Evolutionary conservation across 768 basidiomycete genomes (phyloP), one percentile per base, ranked within the genome.

Genomic region (Kwoniella dendrophila): DNA sequence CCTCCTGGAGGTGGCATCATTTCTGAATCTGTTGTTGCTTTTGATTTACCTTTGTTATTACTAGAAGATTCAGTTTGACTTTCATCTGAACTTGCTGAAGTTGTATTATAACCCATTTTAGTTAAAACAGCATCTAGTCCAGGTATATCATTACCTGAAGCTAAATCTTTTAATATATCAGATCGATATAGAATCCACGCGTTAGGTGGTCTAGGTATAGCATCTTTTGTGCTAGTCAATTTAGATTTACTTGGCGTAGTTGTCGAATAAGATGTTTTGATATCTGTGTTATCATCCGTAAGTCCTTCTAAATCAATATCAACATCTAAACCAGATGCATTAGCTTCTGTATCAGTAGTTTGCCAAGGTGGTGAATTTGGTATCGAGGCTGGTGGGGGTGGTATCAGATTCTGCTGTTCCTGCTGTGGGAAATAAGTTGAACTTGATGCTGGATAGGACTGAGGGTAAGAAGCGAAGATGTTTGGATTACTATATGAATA

Each of bases 131-230:
- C 62, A n/a, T 69, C 71, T 22, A 74, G 61, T 5, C 65, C 64
- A 5, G 72, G 69, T 27, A 74, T 56, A 18, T 40, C 32, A 26
- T 71, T 66, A 4, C 70, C 70, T 1, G 63, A 64, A 20, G 62
- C 73, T 22, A 87, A 74, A 11, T 80, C 74, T 62, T 77, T 79
- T 43, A 85, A 80, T 71, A 84, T 85, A 63, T 85, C 83, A 2
- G 87, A 85, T 41, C 90, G 85, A 77, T 88, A 92, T 16, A 91
- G 66, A 61, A 92, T 91, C 88, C 89, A 92, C 0, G 90, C 86
- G 73, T 91, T 92, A 10, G 86, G 85, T 2, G 90, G 90, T 0
- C 90, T 83, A 10, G 87, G 87, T 4, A 72, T 67, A 11, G 48
- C 22, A 34, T 41, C 41, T 27, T 60, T 60, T 1, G 24, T 18